Evolutionary conservation across 345 rosid genomes (phyloP).

Genomic region (Citrus australasica): DNA sequence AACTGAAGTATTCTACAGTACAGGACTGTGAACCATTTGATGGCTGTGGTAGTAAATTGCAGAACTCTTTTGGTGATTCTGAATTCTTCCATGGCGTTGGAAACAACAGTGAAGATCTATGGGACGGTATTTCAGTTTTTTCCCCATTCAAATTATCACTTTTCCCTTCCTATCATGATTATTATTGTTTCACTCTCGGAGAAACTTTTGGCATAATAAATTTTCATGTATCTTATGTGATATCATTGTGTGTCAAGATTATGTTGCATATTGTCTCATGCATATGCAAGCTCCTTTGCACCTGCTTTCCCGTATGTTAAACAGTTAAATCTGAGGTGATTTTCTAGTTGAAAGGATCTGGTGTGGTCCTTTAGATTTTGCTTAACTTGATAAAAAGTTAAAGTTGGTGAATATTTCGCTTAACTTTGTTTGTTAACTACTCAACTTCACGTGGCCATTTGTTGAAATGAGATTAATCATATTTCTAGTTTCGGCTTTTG

Average conservation of each 20-base stretch:
- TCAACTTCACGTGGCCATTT: neutral
- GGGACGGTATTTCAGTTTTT: slow-evolving; percentile 49
- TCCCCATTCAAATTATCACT: neutral
- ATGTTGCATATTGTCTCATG: neutral
- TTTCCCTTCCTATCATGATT: neutral
- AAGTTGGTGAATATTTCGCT: neutral
- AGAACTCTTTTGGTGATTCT: slow-evolving; percentile 26
- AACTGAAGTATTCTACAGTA: slow-evolving; percentile 21
- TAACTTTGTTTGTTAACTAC: neutral
- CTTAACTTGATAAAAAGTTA: neutral
- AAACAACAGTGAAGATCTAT: slow-evolving; percentile 22
- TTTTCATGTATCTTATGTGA: slow-evolving; percentile 7
- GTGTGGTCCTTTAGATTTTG: neutral
- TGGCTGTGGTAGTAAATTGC: slow-evolving; percentile 27
- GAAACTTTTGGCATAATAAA: slow-evolving; percentile 9
- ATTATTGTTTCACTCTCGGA: slow-evolving; percentile 6
- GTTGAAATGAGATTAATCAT: neutral
- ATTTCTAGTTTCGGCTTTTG: neutral
- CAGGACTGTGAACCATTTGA: slow-evolving; percentile 26
- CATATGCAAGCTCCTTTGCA: neutral
- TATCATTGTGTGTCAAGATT: neutral
- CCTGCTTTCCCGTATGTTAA: neutral
- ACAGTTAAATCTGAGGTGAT: slow-evolving; percentile 11
- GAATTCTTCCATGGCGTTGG: slow-evolving; percentile 18
- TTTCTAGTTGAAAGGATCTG: slow-evolving; percentile 13